Evolutionary conservation across 2,329 filamentous ascomycete genomes (phyloP).

Genomic region (Metarhizium humberi): DNA sequence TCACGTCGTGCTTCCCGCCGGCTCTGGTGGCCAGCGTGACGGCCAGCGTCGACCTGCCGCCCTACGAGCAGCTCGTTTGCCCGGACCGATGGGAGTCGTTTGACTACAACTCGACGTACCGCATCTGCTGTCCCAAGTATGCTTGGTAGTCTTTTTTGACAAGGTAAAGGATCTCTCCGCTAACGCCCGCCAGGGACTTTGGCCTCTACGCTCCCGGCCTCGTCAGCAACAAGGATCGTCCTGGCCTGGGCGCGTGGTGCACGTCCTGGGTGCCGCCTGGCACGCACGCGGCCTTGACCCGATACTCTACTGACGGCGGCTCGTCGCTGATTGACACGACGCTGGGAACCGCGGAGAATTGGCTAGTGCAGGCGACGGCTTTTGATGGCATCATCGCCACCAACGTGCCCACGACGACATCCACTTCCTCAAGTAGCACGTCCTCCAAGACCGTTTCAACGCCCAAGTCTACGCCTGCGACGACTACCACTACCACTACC

Average conservation of each 20-base stretch:
- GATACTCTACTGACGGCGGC: neutral
- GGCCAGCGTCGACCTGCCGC: neutral
- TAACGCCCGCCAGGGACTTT: no score
- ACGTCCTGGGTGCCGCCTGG: neutral
- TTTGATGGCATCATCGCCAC: constrained; percentile 2
- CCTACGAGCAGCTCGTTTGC: constrained; percentile 1
- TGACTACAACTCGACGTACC: neutral
- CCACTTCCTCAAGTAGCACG: no score
- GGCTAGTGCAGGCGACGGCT: constrained; percentile 1
- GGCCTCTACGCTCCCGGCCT: neutral
- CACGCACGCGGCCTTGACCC: neutral
- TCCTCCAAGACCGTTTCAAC: no score
- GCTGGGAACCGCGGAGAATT: neutral
- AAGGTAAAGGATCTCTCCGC: no score
- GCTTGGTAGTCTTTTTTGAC: neutral
- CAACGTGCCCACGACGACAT: neutral
- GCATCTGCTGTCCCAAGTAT: constrained; percentile 4
- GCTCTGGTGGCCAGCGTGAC: neutral
- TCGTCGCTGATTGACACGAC: neutral
- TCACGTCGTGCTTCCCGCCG: constrained; percentile 1
- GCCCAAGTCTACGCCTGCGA: neutral
- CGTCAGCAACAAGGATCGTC: neutral
- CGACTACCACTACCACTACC: neutral
- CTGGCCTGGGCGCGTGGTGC: constrained; percentile 2
- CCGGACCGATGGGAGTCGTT: neutral